Base-by-base conservation (phyloP, 2,329 filamentous ascomycete genomes). In the Verticillium nubilum region DNA sequence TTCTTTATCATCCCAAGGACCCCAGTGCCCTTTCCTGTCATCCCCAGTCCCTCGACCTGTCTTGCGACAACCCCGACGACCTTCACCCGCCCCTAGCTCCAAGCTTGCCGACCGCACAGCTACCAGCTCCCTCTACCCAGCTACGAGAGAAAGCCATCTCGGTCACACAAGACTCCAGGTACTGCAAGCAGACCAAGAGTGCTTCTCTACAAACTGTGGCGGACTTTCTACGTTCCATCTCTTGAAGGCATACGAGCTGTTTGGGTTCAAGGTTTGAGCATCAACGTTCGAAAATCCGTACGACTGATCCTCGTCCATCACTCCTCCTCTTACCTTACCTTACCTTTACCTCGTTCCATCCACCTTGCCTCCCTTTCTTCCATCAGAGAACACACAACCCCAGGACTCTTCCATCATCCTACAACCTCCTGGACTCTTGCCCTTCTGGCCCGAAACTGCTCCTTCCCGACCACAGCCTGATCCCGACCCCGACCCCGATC, bases 241-340 rank as follows among this genome's bases (percentile, higher is more conserved):
- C 42, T 50, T 23, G n/a, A 50, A 26, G 42, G 42, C 42, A 50
- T 50, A 10, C n/a, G 42, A 50, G 42, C 42, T 50, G 19, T 50
- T 23, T 50, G 42, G 68, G 70, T 67, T 61, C 71, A 73, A 74
- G 72, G 72, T 74, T 74, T 74, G 72, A 71, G 69, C 67, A 67
- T 66, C 68, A 66, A 68, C 67, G 61, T 71, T 66, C 70, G 69
- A 65, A n/a, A 64, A 64, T 70, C 68, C 68, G 25, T 13, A 68
- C 61, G 65, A 64, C 56, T 17, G 13, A 63, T 61, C 62, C 61
- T 63, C 64, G 59, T 58, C 59, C 57, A 61, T 26, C 42, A 29
- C 28, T 29, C 59, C 52, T 64, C 62, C 60, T 62, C 60, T 61
- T 64, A 63, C 64, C 65, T 63, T 63, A 56, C 59, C 26, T 37